phyloP scores from a whole-genome alignment of 2,329 filamentous ascomycete genomes.

The Colletotrichum incanum region DNA sequence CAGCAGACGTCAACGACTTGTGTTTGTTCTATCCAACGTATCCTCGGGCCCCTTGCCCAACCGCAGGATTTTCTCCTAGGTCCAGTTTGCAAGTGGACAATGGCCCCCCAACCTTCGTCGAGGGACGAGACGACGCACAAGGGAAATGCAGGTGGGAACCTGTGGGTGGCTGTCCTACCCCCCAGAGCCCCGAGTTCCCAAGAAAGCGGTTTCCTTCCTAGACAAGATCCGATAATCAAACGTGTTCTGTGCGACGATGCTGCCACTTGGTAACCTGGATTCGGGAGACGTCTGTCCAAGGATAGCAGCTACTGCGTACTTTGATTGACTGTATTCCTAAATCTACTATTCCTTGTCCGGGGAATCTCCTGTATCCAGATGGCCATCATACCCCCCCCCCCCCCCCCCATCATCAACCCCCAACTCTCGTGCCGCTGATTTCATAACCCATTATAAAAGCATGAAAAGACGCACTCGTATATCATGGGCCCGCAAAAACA shows the following conservation, averaged over 20 bases:
- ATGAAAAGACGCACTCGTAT: slow-evolving; percentile 14
- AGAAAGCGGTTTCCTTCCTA: background rate
- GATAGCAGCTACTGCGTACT: background rate
- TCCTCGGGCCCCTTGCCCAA: background rate
- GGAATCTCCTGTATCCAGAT: background rate
- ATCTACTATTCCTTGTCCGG: background rate
- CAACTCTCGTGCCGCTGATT: background rate
- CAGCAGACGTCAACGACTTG: slow-evolving; percentile 8
- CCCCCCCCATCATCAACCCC: background rate
- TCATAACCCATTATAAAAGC: slow-evolving; percentile 6
- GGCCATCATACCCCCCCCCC: background rate
- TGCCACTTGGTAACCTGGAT: background rate
- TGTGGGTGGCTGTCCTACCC: background rate
- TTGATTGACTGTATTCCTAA: background rate
- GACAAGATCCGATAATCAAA: background rate
- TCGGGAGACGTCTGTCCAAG: background rate
- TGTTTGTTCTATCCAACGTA: slow-evolving; percentile 1
- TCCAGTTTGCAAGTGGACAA: background rate
- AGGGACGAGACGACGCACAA: background rate
- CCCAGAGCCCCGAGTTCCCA: background rate
- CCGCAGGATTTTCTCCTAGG: background rate
- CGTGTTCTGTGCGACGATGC: background rate
- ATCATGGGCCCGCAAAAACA: background rate
- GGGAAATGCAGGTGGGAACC: background rate
- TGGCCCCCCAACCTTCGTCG: background rate